These are phyloP conservation scores for Coniochaeta prunicola DNA, from an alignment of 2,329 filamentous ascomycete genomes.

Conservation along the genomic window DNA sequence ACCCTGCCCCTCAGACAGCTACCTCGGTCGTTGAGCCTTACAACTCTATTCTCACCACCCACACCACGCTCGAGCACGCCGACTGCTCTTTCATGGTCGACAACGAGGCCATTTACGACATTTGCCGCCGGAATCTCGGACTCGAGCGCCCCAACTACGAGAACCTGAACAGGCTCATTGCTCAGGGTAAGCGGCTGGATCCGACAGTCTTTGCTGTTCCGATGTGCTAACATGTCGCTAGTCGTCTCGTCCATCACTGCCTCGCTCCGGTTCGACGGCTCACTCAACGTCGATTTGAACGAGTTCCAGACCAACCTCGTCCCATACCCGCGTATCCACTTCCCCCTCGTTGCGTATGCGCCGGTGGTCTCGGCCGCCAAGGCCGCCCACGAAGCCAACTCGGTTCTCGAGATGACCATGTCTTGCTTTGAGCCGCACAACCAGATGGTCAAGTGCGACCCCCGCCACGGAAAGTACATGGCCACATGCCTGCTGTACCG, in stretches of 20 bases:
- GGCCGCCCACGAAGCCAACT: slow-evolving; percentile 96
- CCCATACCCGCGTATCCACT: slow-evolving; percentile 97
- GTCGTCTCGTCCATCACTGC: slow-evolving; percentile 98
- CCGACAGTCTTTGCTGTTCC: not conserved
- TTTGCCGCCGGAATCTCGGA: slow-evolving; percentile 94
- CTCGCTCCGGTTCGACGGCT: slow-evolving; percentile 96
- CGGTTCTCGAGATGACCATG: slow-evolving; percentile 96
- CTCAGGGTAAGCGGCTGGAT: slow-evolving; percentile 62
- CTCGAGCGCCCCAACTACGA: slow-evolving; percentile 97
- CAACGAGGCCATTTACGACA: slow-evolving; percentile 99
- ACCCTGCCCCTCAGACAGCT: slow-evolving; percentile 93
- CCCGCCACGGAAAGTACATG: slow-evolving; percentile 99
- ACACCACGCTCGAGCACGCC: slow-evolving; percentile 98
- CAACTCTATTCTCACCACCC: slow-evolving; percentile 98
- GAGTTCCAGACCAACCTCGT: slow-evolving; percentile 99
- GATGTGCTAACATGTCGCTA: slow-evolving; percentile 23
- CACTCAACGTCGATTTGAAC: slow-evolving; percentile 98
- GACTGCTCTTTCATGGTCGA: slow-evolving; percentile 99
- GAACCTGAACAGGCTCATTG: slow-evolving; percentile 98
- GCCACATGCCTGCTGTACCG: slow-evolving; percentile 96
- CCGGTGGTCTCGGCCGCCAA: slow-evolving; percentile 93
- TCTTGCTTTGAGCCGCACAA: slow-evolving; percentile 99
- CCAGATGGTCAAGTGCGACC: slow-evolving; percentile 99
- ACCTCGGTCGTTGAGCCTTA: slow-evolving; percentile 99
- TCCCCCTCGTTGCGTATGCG: slow-evolving; percentile 94